These are phyloP conservation scores for Xenoacremonium recifei DNA, from an alignment of 2,329 filamentous ascomycete genomes.

Conservation along the genomic window DNA sequence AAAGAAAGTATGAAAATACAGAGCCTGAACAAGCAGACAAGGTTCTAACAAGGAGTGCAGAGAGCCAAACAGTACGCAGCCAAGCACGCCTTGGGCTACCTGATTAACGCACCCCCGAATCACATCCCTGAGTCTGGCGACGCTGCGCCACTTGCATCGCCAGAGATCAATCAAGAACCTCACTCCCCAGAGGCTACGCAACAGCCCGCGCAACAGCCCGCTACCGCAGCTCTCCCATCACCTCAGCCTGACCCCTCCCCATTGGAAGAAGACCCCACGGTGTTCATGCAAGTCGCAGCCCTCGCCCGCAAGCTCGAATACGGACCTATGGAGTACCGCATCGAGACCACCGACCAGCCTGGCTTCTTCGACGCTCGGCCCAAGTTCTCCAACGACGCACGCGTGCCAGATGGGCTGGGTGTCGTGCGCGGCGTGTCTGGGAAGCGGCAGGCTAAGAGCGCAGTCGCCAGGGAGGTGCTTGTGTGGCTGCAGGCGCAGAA, in stretches of 20 bases:
- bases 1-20: constrained; percentile 42
- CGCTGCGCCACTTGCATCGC: constrained; percentile 6
- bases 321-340: constrained; percentile 32
- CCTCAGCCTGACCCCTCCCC: neutral
- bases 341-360: constrained; percentile 13
- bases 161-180: neutral
- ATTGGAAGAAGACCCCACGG: constrained; percentile 7
- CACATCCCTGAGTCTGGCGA: neutral
- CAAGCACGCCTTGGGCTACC: constrained; percentile 43
- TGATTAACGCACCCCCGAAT: constrained; percentile 30
- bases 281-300: constrained; percentile 27
- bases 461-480: constrained; percentile 40
- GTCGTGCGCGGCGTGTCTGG: constrained; percentile 32
- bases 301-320: constrained; percentile 35
- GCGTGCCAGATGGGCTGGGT: constrained; percentile 32
- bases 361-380: constrained; percentile 37
- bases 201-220: constrained; percentile 14
- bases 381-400: constrained; percentile 29
- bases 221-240: constrained; percentile 8
- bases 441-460: constrained; percentile 34
- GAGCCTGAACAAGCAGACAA: too few relatives aligned
- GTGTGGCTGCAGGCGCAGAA: constrained; percentile 31
- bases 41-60: constrained; percentile 13
- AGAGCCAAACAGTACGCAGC: constrained; percentile 54
- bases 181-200: constrained; percentile 9